Conservation (phyloP, 257 asterid genomes). For the Solanum chmielewskii region DNA sequence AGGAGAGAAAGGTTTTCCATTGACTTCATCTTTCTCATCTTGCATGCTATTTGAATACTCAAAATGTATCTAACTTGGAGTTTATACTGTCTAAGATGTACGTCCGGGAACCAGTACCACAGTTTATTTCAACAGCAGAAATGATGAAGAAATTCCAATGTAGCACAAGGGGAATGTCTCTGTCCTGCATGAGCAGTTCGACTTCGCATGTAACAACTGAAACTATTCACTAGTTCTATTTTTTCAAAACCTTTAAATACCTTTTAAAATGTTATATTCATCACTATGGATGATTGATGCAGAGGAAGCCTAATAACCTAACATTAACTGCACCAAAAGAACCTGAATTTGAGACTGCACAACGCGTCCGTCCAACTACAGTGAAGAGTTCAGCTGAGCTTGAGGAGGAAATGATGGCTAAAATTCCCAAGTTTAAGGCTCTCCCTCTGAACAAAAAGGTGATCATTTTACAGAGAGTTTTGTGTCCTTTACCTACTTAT, state of each 20-base stretch:
- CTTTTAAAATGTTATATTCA: background rate
- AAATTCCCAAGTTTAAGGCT: constrained; percentile 86
- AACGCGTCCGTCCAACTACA: constrained; percentile 59
- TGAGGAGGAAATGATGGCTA: constrained; percentile 94
- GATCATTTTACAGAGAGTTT: background rate
- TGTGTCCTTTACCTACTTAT: background rate
- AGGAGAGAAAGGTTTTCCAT: constrained; percentile 49
- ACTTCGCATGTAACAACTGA: constrained; percentile 35
- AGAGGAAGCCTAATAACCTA: constrained; percentile 59
- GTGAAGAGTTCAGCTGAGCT: constrained; percentile 80
- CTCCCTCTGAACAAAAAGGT: constrained; percentile 86
- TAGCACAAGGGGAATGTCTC: constrained; percentile 59
- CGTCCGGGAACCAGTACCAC: constrained; percentile 61
- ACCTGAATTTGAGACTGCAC: constrained; percentile 88
- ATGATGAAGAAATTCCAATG: constrained; percentile 81
- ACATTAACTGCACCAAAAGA: constrained; percentile 83
- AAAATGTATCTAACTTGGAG: background rate
- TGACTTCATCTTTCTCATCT: background rate
- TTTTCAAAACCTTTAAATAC: background rate
- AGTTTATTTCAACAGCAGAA: constrained; percentile 80
- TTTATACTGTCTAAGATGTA: constrained; percentile 36
- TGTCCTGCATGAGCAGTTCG: constrained; percentile 22
- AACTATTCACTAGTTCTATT: background rate
- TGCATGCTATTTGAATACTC: background rate
- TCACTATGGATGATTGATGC: constrained; percentile 10